Evolutionary conservation across 2,329 filamentous ascomycete species (phyloP).

Genomic region (Metarhizium album): DNA sequence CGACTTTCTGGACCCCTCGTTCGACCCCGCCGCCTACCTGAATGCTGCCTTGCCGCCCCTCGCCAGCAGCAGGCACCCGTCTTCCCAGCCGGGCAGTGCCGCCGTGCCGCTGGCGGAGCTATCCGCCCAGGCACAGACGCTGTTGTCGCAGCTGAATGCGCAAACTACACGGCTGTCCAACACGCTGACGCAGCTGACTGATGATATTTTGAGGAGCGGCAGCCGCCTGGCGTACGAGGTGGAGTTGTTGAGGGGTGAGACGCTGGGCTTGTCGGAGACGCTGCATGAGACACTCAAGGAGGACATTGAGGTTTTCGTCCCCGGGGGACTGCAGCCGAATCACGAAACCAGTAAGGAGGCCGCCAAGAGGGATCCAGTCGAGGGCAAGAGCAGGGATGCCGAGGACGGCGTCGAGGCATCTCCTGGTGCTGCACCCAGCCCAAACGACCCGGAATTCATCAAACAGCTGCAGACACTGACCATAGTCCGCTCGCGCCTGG

Average conservation of each 20-base stretch:
- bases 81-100: conserved; percentile 18
- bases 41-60: conserved; percentile 68
- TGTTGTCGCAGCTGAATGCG: conserved; percentile 80
- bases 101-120: conserved; percentile 60
- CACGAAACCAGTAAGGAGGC: conserved; percentile 15
- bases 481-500: conserved; percentile 71
- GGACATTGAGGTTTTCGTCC: conserved; percentile 65
- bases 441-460: conserved; percentile 50
- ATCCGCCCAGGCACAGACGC: conserved; percentile 67
- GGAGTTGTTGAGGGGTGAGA: conserved; percentile 82
- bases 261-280: conserved; percentile 66
- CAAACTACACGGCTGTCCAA: conserved; percentile 76
- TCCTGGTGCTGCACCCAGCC: conserved; percentile 4
- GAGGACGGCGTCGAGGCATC: conserved; percentile 14
- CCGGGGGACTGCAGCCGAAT: conserved; percentile 32
- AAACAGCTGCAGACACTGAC: conserved; percentile 72
- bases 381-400: too few species aligned
- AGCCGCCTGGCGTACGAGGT: conserved; percentile 89
- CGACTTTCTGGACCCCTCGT: conserved; percentile 64
- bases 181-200: conserved; percentile 78
- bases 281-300: conserved; percentile 61
- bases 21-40: conserved; percentile 78
- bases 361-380: conserved; percentile 7
- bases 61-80: conserved; percentile 30
- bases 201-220: conserved; percentile 86